Evolutionary conservation across 805 yeast genomes (phyloP).

Genomic region (Myxozyma vanderwaltii): DNA sequence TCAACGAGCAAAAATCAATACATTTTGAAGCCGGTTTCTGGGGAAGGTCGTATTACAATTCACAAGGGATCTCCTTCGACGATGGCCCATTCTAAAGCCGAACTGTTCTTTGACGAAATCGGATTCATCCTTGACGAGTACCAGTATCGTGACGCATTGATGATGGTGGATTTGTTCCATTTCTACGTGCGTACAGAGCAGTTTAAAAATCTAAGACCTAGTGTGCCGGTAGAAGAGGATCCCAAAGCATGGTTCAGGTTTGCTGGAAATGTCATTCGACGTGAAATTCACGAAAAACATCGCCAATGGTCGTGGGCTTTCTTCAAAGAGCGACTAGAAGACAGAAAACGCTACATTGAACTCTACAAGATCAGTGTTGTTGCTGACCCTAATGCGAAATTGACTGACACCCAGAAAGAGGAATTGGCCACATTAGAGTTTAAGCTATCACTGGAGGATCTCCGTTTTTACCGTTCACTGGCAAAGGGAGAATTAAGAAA

Average conservation of each 20-base stretch:
- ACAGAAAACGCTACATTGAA: conserved; percentile 64
- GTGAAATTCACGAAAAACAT: conserved; percentile 80
- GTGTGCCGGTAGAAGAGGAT: conserved; percentile 51
- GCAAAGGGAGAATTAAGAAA: conserved; percentile 68
- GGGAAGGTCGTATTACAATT: conserved; percentile 77
- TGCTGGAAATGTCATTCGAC: conserved; percentile 71
- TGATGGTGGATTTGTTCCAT: conserved; percentile 79
- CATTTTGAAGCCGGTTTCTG: conserved; percentile 83
- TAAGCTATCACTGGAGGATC: conserved; percentile 69
- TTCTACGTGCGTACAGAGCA: conserved; percentile 75
- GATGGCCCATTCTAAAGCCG: conserved; percentile 69
- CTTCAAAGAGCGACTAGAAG: conserved; percentile 69
- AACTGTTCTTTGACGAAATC: conserved; percentile 82
- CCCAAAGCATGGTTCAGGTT: conserved; percentile 83
- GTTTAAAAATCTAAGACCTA: conserved; percentile 72
- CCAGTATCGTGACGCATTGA: conserved; percentile 79
- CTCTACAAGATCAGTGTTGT: conserved; percentile 67
- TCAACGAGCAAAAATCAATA: conserved; percentile 40
- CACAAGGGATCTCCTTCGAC: conserved; percentile 71
- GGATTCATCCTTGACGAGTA: conserved; percentile 81
- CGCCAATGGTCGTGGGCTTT: conserved; percentile 88
- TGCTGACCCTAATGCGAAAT: conserved; percentile 35
- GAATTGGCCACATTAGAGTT: conserved; percentile 58
- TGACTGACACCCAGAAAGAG: conserved; percentile 37
- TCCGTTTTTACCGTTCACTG: conserved; percentile 79